These are phyloP conservation scores for Pseudogymnoascus destructans DNA, from an alignment of 2,329 filamentous ascomycete genomes.

Conservation along the genomic window DNA sequence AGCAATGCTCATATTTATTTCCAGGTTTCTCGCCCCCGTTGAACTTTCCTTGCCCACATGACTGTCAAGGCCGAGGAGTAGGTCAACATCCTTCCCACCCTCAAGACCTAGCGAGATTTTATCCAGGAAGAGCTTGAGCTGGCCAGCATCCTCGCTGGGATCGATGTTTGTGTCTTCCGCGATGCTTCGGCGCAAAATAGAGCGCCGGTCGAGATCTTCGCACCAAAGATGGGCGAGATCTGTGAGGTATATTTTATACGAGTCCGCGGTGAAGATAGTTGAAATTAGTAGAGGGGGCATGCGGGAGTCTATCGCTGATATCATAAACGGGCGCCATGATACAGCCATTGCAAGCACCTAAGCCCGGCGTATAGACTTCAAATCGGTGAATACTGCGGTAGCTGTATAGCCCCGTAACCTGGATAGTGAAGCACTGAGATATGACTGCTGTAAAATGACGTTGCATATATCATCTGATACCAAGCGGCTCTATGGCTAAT, in stretches of 20 bases:
- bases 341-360: not conserved
- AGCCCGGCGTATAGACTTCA: not conserved
- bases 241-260: conserved; percentile 55
- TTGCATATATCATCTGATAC: not conserved
- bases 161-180: conserved; percentile 58
- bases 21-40: conserved; percentile 27
- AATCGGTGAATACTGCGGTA: not conserved
- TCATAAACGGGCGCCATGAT: conserved; percentile 4
- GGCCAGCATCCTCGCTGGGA: conserved; percentile 52
- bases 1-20: conserved; percentile 42
- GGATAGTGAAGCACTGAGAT: not conserved
- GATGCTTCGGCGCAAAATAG: conserved; percentile 49
- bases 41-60: conserved; percentile 29
- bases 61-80: conserved; percentile 31
- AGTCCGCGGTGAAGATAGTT: conserved; percentile 36
- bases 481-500: not conserved
- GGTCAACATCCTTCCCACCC: conserved; percentile 30
- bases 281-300: conserved; percentile 53
- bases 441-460: not conserved
- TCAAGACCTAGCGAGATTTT: conserved; percentile 42
- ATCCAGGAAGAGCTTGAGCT: conserved; percentile 53
- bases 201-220: conserved; percentile 47
- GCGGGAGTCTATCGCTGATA: not conserved
- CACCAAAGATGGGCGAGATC: conserved; percentile 64
- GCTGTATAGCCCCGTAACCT: not conserved